Base-by-base conservation (phyloP, 306 rosid genomes). In the Inga oerstediana region DNA sequence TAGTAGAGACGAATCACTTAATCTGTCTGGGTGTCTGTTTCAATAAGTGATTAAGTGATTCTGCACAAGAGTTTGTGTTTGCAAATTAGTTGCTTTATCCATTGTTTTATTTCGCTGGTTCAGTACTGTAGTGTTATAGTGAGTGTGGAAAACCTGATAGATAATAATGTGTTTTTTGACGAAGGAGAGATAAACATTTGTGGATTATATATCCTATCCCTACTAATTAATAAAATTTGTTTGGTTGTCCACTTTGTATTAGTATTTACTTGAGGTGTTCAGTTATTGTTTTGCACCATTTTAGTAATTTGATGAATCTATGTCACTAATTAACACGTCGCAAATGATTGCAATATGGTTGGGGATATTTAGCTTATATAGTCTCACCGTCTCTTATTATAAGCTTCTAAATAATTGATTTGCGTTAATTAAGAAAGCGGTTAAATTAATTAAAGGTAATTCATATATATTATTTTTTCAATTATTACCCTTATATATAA, bases 41-140 rank as follows among this genome's bases (percentile, higher is more conserved):
- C 27, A 17, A 17, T 52, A 52, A 52, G 11, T 20, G 7, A 58
- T 59, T 5, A 49, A 80, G 54, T 80, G 75, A 24, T 85, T 80
- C 10, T 9, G 43, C 16, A 41, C 2, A 41, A 46, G 27, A 19
- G 46, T 12, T 27, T 43, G 44, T 39, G 43, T 13, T 69, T 17
- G 24, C 43, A 51, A 24, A 76, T 71, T 65, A 30, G 69, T 32
- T 84, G 72, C 34, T 70, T 30, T 44, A 10, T 70, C 51, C 5
- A n/a, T 43, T 41, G 75, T 54, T 43, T 20, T 70, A 5, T 37
- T 37, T 5, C 41, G 34, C 51, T n/a, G 51, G 9, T 39, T 37
- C 46, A n/a, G 20, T 27, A 43, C 46, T 13, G 30, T 68, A 45
- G 35, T 76, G 76, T 75, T 46, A 51, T 19, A 15, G 2, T 12